Evolutionary conservation across 306 rosid species (phyloP).

Genomic region (Pyrus pyrifolia): DNA sequence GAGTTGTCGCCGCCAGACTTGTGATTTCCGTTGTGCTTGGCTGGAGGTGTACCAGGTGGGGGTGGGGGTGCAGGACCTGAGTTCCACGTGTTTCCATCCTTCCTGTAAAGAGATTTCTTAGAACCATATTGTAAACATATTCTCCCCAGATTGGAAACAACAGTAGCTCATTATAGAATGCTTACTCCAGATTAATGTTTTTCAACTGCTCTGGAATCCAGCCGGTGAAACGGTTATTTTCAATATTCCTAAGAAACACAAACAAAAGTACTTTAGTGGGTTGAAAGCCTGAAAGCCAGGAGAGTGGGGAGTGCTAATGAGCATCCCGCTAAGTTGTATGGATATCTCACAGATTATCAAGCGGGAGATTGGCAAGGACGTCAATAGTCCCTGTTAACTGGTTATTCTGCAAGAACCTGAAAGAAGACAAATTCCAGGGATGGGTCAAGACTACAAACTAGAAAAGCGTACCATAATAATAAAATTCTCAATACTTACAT

Average conservation of each 20-base stretch:
- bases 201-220: conserved; percentile 82
- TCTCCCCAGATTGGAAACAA: conserved; percentile 7
- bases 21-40: conserved; percentile 36
- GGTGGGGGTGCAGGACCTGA: conserved; percentile 97
- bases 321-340: conserved; percentile 13
- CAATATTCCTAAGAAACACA: conserved; percentile 61
- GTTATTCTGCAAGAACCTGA: conserved; percentile 82
- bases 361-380: conserved; percentile 81
- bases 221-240: conserved; percentile 76
- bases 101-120: conserved; percentile 45
- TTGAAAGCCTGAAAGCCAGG: background rate
- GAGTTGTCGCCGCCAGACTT: conserved; percentile 37
- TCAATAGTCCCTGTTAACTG: conserved; percentile 80
- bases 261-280: conserved; percentile 9
- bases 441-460: conserved; percentile 20
- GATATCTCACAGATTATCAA: conserved; percentile 54
- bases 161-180: conserved; percentile 18
- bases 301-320: background rate
- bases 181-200: conserved; percentile 69
- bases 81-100: conserved; percentile 70
- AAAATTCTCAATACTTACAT: conserved; percentile 43
- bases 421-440: conserved; percentile 16
- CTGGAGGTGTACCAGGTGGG: conserved; percentile 91
- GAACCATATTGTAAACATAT: conserved; percentile 18
- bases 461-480: background rate